Conservation (phyloP, 208 protist genomes). For the Wallacemonas sp. region DNA sequence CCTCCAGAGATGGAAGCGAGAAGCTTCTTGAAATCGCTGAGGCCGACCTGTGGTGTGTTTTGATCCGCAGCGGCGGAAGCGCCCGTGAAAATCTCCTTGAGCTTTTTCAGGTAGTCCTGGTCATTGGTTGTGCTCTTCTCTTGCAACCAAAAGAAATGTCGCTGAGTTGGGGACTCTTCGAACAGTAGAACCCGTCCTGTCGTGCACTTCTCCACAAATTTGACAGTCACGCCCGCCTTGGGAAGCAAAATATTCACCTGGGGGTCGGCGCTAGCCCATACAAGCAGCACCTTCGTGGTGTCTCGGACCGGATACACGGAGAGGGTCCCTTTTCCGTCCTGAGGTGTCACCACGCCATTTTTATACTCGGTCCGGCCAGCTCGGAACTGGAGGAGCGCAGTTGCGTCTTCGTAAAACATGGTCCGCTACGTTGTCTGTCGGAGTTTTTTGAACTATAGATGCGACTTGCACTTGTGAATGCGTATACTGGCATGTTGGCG, state of each 20-base stretch:
- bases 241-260: slow-evolving; percentile 24
- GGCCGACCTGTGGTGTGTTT: slow-evolving; percentile 24
- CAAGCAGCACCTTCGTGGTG: not conserved
- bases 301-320: slow-evolving; percentile 16
- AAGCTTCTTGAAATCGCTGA: slow-evolving; percentile 66
- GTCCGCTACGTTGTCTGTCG: not conserved
- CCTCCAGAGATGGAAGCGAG: slow-evolving; percentile 43
- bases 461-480: no score
- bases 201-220: slow-evolving; percentile 63
- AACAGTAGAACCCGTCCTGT: slow-evolving; percentile 78
- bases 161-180: slow-evolving; percentile 24
- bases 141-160: slow-evolving; percentile 86
- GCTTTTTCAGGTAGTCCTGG: slow-evolving; percentile 36
- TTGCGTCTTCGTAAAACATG: slow-evolving; percentile 1
- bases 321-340: slow-evolving; percentile 52
- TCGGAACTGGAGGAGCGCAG: slow-evolving; percentile 57
- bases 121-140: slow-evolving; percentile 81
- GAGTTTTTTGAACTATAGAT: no score
- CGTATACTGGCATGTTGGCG: no score
- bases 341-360: slow-evolving; percentile 60
- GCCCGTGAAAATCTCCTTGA: slow-evolving; percentile 48
- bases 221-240: slow-evolving; percentile 32
- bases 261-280: slow-evolving; percentile 19
- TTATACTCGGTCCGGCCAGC: slow-evolving; percentile 72
- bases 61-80: not conserved